Evolutionary conservation across 495 filamentous ascomycete species (phyloP).

Genomic region (Neurospora terricola): DNA sequence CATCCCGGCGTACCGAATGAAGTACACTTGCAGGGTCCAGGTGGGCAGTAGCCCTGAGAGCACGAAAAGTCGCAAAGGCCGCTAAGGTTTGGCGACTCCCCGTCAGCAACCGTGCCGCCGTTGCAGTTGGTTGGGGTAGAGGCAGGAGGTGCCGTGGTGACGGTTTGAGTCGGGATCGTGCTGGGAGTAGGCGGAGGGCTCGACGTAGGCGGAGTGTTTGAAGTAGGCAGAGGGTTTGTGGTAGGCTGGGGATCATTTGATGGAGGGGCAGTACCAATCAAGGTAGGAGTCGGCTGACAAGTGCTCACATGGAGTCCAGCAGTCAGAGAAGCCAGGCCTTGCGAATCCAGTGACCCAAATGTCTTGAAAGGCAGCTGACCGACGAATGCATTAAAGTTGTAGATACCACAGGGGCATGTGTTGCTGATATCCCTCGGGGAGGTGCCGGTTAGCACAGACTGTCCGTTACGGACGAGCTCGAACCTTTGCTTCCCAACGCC

Average conservation of each 20-base stretch:
- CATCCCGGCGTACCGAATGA: slow-evolving; percentile 18
- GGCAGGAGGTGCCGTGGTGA: neutral
- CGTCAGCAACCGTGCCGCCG: slow-evolving; percentile 22
- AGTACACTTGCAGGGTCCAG: slow-evolving; percentile 30
- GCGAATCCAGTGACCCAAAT: slow-evolving; percentile 31
- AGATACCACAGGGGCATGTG: slow-evolving; percentile 47
- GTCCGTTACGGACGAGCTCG: slow-evolving; percentile 32
- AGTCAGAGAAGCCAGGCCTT: slow-evolving; percentile 31
- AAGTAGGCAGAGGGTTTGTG: neutral
- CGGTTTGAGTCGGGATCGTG: neutral
- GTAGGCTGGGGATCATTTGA: neutral
- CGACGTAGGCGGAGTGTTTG: neutral
- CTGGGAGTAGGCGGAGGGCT: slow-evolving; percentile 12
- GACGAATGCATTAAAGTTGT: slow-evolving; percentile 55
- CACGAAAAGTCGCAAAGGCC: slow-evolving; percentile 35
- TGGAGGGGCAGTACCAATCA: neutral
- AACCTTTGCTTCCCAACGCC: slow-evolving; percentile 46
- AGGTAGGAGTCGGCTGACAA: slow-evolving; percentile 32
- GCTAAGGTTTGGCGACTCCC: slow-evolving; percentile 26
- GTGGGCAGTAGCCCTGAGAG: slow-evolving; percentile 31
- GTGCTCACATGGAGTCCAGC: slow-evolving; percentile 37
- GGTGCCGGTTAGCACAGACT: slow-evolving; percentile 40
- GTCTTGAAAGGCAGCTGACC: slow-evolving; percentile 36
- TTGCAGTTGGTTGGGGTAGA: slow-evolving; percentile 16
- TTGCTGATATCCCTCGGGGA: slow-evolving; percentile 44